Base-by-base conservation (phyloP, 805 yeast genomes). In the Candida rishiriensis region DNA sequence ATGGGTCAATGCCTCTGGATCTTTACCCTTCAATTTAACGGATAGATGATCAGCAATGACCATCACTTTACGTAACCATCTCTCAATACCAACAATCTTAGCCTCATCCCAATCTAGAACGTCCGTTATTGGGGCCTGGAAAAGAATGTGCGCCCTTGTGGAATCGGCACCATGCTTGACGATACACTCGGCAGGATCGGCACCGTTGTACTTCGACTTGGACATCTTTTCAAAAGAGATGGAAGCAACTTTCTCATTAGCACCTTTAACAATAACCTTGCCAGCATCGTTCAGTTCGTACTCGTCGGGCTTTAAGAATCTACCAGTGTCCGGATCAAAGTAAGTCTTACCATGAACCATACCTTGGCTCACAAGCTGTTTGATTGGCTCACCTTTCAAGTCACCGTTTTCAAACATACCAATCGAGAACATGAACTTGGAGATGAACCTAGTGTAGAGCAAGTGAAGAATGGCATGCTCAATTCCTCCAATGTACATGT, bases 381-480 rank as follows among this genome's bases (percentile, higher is more conserved):
- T 75, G 57, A 93, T 80, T 2, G 99, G 99, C 59, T 93, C 99
- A 18, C 87, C 88, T 3, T 66, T 66, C 39, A 69, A 52, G 2
- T 62, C 60, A 2, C 70, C 61, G 7, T 88, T 88, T 42, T 75
- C 70, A 90, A 95, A 88, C 50, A 74, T 56, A 2, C 88, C 89
- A 30, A 73, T 72, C 18, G 78, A 74, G 12, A 78, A 75, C 31
- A 91, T 61, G 54, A 91, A 88, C 59, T 91, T 91, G 21, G 95
- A 70, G 14, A 93, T 72, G 58, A 93, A 93, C 50, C 99, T 72
- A 0, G 96, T 76, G 56, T 93, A 93, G 26, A 93, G 68, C 39
- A 93, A 65, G 66, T 93, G 99, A 52, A 93, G 70, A 50, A 93
- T 93, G 0, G 99, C 98, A 64, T 93, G 99, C 64, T 93, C 99